These are phyloP conservation scores for Magnolia officinalis DNA, from an alignment of 164 flowering plant genomes.

Conservation along the genomic window DNA sequence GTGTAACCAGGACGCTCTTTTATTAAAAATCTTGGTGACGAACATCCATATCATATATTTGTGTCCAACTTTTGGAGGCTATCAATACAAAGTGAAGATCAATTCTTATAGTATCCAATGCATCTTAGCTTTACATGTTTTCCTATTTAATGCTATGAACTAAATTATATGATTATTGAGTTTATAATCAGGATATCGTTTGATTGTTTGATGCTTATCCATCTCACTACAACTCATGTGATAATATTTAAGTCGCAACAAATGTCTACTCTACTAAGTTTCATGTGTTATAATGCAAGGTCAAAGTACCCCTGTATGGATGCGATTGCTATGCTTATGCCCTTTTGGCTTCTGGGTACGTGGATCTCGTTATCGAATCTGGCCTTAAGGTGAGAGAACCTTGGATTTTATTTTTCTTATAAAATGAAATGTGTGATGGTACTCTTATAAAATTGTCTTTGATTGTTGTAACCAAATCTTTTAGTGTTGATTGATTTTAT, in stretches of 20 bases:
- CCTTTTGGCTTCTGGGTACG: conserved; percentile 86
- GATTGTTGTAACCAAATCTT: too few relatives aligned
- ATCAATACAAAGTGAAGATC: too few relatives aligned
- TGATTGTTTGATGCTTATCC: too few relatives aligned
- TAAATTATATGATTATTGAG: too few relatives aligned
- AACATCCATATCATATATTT: too few relatives aligned
- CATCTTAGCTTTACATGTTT: neutral
- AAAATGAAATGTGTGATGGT: neutral
- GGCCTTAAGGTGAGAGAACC: conserved; percentile 72
- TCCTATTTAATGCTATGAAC: neutral
- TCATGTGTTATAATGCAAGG: conserved; percentile 37
- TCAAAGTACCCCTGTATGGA: conserved; percentile 92
- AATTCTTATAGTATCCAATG: too few relatives aligned
- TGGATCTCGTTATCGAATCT: conserved; percentile 92
- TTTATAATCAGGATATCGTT: too few relatives aligned
- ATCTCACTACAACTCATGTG: too few relatives aligned
- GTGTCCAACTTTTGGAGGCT: neutral
- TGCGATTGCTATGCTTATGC: conserved; percentile 99
- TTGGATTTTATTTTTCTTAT: neutral
- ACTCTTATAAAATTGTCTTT: too few relatives aligned
- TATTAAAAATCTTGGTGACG: too few relatives aligned
- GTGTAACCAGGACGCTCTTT: neutral
- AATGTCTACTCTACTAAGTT: neutral
- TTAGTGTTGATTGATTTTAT: too few relatives aligned
- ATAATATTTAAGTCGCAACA: too few relatives aligned